These are phyloP conservation scores for Cryphonectria carpinicola DNA, from an alignment of 2,329 filamentous ascomycete genomes.

Conservation along the genomic window DNA sequence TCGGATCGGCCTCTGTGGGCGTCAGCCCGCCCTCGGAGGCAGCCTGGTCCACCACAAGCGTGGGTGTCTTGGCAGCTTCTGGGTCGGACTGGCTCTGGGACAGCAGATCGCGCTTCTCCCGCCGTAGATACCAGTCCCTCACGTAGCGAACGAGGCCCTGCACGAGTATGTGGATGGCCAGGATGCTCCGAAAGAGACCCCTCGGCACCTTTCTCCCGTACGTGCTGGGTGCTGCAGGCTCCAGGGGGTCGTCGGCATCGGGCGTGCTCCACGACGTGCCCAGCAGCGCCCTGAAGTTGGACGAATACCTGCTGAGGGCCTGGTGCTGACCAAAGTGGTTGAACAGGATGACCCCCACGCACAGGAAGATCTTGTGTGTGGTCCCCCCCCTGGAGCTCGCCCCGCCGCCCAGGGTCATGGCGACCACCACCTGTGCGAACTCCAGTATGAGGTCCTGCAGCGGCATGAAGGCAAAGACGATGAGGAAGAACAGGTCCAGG, in stretches of 20 bases:
- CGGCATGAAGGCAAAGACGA: slow-evolving; percentile 85
- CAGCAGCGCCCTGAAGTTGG: slow-evolving; percentile 41
- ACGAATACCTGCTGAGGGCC: slow-evolving; percentile 51
- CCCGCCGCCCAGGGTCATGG: slow-evolving; percentile 85
- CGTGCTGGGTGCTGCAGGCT: slow-evolving; percentile 44
- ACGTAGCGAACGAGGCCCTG: slow-evolving; percentile 74
- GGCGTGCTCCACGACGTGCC: slow-evolving; percentile 42
- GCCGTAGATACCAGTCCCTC: slow-evolving; percentile 67
- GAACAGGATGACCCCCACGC: slow-evolving; percentile 67
- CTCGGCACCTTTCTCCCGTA: slow-evolving; percentile 65
- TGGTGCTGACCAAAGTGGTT: slow-evolving; percentile 53
- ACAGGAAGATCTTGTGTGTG: slow-evolving; percentile 72
- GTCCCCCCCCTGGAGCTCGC: slow-evolving; percentile 70
- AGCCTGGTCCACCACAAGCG: slow-evolving; percentile 40
- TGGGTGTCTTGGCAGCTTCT: slow-evolving; percentile 59
- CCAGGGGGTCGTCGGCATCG: slow-evolving; percentile 53
- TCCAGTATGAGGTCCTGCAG: slow-evolving; percentile 88
- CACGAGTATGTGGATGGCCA: slow-evolving; percentile 76
- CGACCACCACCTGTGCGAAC: slow-evolving; percentile 90
- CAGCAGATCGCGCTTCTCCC: slow-evolving; percentile 59
- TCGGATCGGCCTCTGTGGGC: slow-evolving; percentile 56
- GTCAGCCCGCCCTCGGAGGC: slow-evolving; percentile 52
- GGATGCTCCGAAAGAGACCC: slow-evolving; percentile 68
- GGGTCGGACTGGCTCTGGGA: slow-evolving; percentile 59
- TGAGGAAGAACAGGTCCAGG: slow-evolving; percentile 80